phyloP scores from a whole-genome alignment of 106 monocot species.

The Allium cepa region DNA sequence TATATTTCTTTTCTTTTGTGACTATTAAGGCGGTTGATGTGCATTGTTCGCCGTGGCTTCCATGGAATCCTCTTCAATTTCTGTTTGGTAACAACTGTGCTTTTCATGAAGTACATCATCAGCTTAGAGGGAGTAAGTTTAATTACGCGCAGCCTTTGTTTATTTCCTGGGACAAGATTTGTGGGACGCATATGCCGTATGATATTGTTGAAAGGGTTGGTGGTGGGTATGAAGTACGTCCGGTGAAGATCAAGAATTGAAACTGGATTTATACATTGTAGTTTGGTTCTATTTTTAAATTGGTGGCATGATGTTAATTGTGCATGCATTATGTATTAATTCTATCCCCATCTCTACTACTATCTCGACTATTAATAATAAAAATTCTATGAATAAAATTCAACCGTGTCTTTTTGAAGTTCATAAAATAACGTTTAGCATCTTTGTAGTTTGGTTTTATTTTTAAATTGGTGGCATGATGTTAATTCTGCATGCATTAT shows the following conservation, averaged over 20 bases:
- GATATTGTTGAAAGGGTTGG: conserved; percentile 1
- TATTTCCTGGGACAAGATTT: conserved; percentile 12
- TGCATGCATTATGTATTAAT: too few species aligned
- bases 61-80: conserved; percentile 34
- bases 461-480: too few species aligned
- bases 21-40: conserved; percentile 37
- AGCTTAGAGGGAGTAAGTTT: conserved; percentile 17
- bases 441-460: too few species aligned
- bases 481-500: too few species aligned
- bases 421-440: too few species aligned
- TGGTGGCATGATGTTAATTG: too few species aligned
- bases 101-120: conserved; percentile 49
- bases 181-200: conserved; percentile 21
- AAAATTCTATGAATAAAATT: too few species aligned
- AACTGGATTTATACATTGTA: too few species aligned
- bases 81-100: conserved; percentile 14
- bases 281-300: too few species aligned
- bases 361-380: too few species aligned
- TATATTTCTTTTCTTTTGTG: conserved; percentile 44
- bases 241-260: background rate
- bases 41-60: conserved; percentile 33
- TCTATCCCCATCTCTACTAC: too few species aligned
- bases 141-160: conserved; percentile 26
- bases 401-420: too few species aligned
- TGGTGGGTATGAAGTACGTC: conserved; percentile 11